phyloP scores from a whole-genome alignment of 2,329 filamentous ascomycete genomes.

The Bipolaris oryzae region DNA sequence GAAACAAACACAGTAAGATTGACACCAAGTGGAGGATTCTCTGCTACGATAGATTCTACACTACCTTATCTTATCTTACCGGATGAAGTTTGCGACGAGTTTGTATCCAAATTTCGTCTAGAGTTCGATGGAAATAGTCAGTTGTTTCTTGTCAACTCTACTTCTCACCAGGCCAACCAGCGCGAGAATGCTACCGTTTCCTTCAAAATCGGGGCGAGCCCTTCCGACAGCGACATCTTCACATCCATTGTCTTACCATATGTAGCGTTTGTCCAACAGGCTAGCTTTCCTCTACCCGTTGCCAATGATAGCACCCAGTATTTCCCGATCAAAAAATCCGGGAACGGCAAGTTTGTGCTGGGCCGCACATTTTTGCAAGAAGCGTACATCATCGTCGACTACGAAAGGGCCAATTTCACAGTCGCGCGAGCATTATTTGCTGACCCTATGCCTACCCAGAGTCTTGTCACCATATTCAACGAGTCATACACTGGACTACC shows the following conservation, averaged over 20 bases:
- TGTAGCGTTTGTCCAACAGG: constrained; percentile 33
- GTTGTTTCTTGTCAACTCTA: constrained; percentile 46
- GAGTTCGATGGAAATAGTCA: constrained; percentile 37
- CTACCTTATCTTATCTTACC: constrained; percentile 45
- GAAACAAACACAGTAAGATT: constrained; percentile 18
- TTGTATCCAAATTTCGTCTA: constrained; percentile 46
- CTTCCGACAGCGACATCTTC: constrained; percentile 11
- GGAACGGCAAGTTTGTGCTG: constrained; percentile 31
- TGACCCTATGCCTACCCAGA: constrained; percentile 25
- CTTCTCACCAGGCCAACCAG: constrained; percentile 29
- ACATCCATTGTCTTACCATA: constrained; percentile 39
- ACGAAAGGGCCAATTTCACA: constrained; percentile 44
- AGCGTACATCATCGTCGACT: constrained; percentile 47
- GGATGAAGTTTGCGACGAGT: constrained; percentile 44
- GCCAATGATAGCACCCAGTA: constrained; percentile 27
- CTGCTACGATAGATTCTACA: constrained; percentile 48
- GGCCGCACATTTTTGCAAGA: constrained; percentile 48
- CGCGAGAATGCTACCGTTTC: constrained; percentile 33
- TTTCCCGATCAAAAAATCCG: constrained; percentile 41
- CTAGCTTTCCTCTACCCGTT: constrained; percentile 15
- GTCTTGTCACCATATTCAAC: constrained; percentile 35
- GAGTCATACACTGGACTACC: constrained; percentile 20
- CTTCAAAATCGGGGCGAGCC: constrained; percentile 32
- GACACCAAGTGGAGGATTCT: constrained; percentile 26
- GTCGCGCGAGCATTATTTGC: constrained; percentile 35